A percentile compares a stretch with the other conserved stretches of the same genome.
Evolutionary conservation across 2,329 filamentous ascomycete species (phyloP).

Genomic region (Drechslerella coelobrocha): DNA sequence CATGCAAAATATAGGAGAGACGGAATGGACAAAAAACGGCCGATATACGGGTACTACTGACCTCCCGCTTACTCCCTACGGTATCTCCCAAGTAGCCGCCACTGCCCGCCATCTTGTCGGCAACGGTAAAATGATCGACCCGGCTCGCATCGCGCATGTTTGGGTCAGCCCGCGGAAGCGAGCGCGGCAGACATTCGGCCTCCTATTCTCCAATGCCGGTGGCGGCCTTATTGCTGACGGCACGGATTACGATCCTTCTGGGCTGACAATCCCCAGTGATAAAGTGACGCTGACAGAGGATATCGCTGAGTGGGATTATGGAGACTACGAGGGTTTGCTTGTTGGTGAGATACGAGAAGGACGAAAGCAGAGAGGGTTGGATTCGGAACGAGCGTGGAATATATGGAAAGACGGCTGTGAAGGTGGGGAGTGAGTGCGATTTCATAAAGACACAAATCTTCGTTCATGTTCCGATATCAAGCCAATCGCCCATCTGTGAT

Average conservation of each 20-base stretch:
- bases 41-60: constrained; percentile 61
- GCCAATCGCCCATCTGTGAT: too few relatives aligned
- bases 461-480: too few relatives aligned
- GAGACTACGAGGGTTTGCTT: constrained; percentile 62
- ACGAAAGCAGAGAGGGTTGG: constrained; percentile 59
- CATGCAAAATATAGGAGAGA: constrained; percentile 57
- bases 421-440: constrained; percentile 59
- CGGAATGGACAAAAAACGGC: constrained; percentile 62
- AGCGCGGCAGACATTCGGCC: constrained; percentile 61
- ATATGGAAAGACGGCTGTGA: constrained; percentile 65
- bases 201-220: constrained; percentile 59
- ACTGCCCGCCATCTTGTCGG: constrained; percentile 61
- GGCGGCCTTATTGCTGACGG: constrained; percentile 16
- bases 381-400: constrained; percentile 61
- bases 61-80: constrained; percentile 58
- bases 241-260: constrained; percentile 4
- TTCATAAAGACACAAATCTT: background rate
- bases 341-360: constrained; percentile 60
- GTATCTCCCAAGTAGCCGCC: constrained; percentile 60
- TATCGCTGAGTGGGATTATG: constrained; percentile 65
- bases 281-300: constrained; percentile 59
- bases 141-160: constrained; percentile 60
- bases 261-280: constrained; percentile 50
- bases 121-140: constrained; percentile 62
- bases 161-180: constrained; percentile 62